These are phyloP conservation scores for Yamadazyma olivae DNA, from an alignment of 805 yeast species.

Conservation along the genomic window DNA sequence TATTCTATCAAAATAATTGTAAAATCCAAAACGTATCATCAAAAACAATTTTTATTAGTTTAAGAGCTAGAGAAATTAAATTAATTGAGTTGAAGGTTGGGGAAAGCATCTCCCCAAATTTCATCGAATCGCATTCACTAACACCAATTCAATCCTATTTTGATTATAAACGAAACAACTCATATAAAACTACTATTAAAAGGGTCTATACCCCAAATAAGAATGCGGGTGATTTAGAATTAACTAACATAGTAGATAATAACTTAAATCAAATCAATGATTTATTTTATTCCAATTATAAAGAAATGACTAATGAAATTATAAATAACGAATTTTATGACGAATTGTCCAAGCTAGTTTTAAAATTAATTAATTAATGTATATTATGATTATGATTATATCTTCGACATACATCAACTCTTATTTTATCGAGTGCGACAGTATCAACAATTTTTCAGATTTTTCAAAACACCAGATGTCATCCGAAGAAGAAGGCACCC, in stretches of 20 bases:
- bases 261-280: conserved; percentile 10
- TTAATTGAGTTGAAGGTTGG: conserved; percentile 38
- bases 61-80: conserved; percentile 44
- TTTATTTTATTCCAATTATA: conserved; percentile 2
- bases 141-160: conserved; percentile 9
- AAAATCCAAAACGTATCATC: conserved; percentile 28
- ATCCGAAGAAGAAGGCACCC: not conserved
- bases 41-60: conserved; percentile 39
- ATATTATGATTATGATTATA: too few species aligned
- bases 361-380: conserved; percentile 5
- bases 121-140: conserved; percentile 2
- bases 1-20: conserved; percentile 38
- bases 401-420: too few species aligned
- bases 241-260: conserved; percentile 18
- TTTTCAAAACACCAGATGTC: not conserved
- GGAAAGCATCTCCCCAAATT: conserved; percentile 9
- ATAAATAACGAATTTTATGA: conserved; percentile 16
- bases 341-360: conserved; percentile 15
- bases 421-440: too few species aligned
- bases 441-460: too few species aligned
- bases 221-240: conserved; percentile 29
- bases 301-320: conserved; percentile 5
- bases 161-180: conserved; percentile 9
- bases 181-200: conserved; percentile 33
- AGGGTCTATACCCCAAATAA: conserved; percentile 35